phyloP scores from a whole-genome alignment of 2,329 filamentous ascomycete species.

The Penicillium hesseltinei region DNA sequence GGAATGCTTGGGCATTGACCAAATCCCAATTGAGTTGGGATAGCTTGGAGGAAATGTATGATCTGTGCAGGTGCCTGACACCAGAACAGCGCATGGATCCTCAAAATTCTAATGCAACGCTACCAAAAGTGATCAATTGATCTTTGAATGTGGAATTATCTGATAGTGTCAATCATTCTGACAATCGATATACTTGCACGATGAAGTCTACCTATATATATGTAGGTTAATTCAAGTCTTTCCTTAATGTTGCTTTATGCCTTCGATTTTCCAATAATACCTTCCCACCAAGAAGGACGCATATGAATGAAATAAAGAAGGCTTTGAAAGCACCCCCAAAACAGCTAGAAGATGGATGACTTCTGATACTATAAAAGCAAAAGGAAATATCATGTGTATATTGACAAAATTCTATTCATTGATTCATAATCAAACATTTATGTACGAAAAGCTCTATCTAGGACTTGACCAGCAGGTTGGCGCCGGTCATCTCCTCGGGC shows the following conservation, averaged over 20 bases:
- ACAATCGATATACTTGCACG: neutral
- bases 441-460: slow-evolving; percentile 28
- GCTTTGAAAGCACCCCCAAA: neutral
- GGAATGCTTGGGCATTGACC: neutral
- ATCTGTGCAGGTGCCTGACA: slow-evolving; percentile 1
- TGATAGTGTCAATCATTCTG: neutral
- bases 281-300: neutral
- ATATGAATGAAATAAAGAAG: neutral
- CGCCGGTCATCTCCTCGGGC: slow-evolving; percentile 88
- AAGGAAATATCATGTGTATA: slow-evolving; percentile 16
- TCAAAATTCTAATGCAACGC: slow-evolving; percentile 7
- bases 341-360: neutral
- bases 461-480: slow-evolving; percentile 74
- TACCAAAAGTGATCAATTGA: neutral
- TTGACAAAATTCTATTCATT: slow-evolving; percentile 25
- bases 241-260: neutral
- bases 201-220: neutral
- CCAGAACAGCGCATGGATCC: slow-evolving; percentile 8
- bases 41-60: neutral
- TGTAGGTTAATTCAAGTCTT: neutral
- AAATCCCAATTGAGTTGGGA: neutral
- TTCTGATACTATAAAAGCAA: neutral
- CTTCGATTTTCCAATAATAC: neutral
- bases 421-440: slow-evolving; percentile 21
- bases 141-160: neutral